Evolutionary conservation across 2,329 filamentous ascomycete genomes (phyloP).

Genomic region (Dactylellina haptotyla): DNA sequence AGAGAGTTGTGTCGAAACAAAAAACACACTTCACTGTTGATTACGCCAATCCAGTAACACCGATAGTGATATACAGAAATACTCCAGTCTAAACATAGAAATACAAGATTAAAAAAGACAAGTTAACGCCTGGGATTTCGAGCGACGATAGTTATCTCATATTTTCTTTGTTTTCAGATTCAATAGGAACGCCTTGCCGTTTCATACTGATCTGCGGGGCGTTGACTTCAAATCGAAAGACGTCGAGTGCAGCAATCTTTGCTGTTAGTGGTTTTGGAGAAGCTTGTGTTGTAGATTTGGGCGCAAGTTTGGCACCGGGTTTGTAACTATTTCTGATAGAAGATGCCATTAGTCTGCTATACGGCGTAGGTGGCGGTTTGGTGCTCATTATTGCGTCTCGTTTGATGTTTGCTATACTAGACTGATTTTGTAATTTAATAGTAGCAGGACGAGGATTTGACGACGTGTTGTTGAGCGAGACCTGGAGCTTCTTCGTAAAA

Average conservation of each 20-base stretch:
- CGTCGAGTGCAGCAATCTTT: conserved; percentile 8
- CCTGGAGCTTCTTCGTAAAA: not conserved
- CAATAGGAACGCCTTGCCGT: not conserved
- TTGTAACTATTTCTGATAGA: not conserved
- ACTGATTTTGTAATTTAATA: not conserved
- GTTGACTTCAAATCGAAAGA: conserved; percentile 20
- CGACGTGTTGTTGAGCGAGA: not conserved
- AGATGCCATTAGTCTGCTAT: too few relatives aligned
- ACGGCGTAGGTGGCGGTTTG: too few relatives aligned
- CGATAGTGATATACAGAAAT: too few relatives aligned
- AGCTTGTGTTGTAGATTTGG: not conserved
- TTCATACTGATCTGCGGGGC: not conserved
- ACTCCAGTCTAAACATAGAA: too few relatives aligned
- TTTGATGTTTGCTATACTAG: not conserved
- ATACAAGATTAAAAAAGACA: too few relatives aligned
- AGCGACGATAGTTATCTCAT: not conserved
- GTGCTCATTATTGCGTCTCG: too few relatives aligned
- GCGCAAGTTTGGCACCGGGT: not conserved
- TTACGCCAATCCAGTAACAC: too few relatives aligned
- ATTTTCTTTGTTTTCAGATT: conserved; percentile 38
- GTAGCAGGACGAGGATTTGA: too few relatives aligned
- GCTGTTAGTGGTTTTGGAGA: not conserved
- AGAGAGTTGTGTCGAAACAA: too few relatives aligned
- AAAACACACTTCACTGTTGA: too few relatives aligned
- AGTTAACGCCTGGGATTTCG: too few relatives aligned